A percentile compares a stretch with the other conserved stretches of the same genome.
phyloP scores from a whole-genome alignment of 2,329 filamentous ascomycete species.

The Colletotrichum falcatum region DNA sequence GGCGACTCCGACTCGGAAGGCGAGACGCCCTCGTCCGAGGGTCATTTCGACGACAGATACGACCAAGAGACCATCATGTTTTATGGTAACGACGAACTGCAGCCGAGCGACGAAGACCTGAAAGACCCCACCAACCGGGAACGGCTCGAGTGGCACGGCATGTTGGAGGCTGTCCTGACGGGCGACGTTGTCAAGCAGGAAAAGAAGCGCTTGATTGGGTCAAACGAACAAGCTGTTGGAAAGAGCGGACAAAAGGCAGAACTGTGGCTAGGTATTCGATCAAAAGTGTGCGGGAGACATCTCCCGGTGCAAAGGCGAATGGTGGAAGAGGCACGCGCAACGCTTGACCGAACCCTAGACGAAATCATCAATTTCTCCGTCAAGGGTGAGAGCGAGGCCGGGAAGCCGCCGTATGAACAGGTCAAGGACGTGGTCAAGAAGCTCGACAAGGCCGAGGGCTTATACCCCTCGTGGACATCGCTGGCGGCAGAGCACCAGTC shows the following conservation, averaged over 20 bases:
- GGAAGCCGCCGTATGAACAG: slow-evolving; percentile 88
- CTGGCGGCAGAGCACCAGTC: slow-evolving; percentile 81
- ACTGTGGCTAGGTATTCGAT: slow-evolving; percentile 89
- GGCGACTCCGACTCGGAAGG: slow-evolving; percentile 88
- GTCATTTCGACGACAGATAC: slow-evolving; percentile 86
- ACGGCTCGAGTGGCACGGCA: slow-evolving; percentile 96
- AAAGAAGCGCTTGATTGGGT: slow-evolving; percentile 93
- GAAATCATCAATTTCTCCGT: slow-evolving; percentile 94
- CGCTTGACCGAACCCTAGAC: slow-evolving; percentile 81
- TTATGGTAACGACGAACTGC: slow-evolving; percentile 88
- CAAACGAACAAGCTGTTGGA: slow-evolving; percentile 68
- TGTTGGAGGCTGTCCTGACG: slow-evolving; percentile 94
- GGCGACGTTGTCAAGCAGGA: slow-evolving; percentile 98
- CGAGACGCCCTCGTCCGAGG: slow-evolving; percentile 87
- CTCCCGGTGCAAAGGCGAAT: slow-evolving; percentile 87
- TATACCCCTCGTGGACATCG: slow-evolving; percentile 85
- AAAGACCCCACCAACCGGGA: slow-evolving; percentile 90
- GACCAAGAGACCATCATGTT: slow-evolving; percentile 95
- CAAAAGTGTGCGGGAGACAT: slow-evolving; percentile 85
- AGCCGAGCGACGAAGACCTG: slow-evolving; percentile 90
- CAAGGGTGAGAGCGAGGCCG: slow-evolving; percentile 90
- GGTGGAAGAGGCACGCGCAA: slow-evolving; percentile 84
- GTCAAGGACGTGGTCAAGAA: slow-evolving; percentile 90
- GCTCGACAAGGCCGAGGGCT: slow-evolving; percentile 87
- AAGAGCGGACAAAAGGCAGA: slow-evolving; percentile 79